phyloP scores from a whole-genome alignment of 495 filamentous ascomycete species.

The Aspergillus egyptiacus region DNA sequence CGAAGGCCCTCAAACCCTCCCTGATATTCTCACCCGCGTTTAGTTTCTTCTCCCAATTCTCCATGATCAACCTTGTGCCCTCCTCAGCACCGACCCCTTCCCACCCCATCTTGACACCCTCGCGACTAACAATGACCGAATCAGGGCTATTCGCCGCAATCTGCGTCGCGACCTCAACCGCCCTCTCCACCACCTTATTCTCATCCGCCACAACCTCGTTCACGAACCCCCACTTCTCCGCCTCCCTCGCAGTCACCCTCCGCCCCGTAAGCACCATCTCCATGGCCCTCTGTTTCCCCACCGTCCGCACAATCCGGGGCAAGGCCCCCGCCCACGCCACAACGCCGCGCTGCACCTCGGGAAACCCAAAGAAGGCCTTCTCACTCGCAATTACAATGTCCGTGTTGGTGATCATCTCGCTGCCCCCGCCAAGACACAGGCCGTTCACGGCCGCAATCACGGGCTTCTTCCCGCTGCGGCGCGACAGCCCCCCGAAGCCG shows the following conservation, averaged over 20 bases:
- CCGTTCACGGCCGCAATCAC: slow-evolving; percentile 72
- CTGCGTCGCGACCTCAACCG: slow-evolving; percentile 43
- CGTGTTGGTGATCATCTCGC: slow-evolving; percentile 67
- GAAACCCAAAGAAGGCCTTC: slow-evolving; percentile 54
- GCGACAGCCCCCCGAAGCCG: slow-evolving; percentile 40
- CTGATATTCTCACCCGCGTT: slow-evolving; percentile 69
- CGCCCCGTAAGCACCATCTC: slow-evolving; percentile 70
- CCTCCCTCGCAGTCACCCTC: slow-evolving; percentile 51
- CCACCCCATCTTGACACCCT: slow-evolving; percentile 67
- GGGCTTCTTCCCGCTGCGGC: slow-evolving; percentile 51
- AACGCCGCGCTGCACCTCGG: slow-evolving; percentile 68
- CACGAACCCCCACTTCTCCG: slow-evolving; percentile 62
- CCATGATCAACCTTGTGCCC: slow-evolving; percentile 51
- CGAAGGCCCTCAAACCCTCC: slow-evolving; percentile 75
- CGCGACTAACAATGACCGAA: slow-evolving; percentile 61
- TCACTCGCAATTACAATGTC: slow-evolving; percentile 61
- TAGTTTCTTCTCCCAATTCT: slow-evolving; percentile 55
- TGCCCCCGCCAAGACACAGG: slow-evolving; percentile 65
- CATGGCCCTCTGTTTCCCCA: slow-evolving; percentile 65
- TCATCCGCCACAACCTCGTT: slow-evolving; percentile 58
- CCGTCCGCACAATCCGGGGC: slow-evolving; percentile 59
- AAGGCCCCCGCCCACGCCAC: slow-evolving; percentile 66
- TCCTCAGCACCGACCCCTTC: slow-evolving; percentile 62
- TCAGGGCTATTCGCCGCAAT: slow-evolving; percentile 63
- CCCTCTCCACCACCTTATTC: slow-evolving; percentile 43